Conservation (phyloP, 148 eudicot genomes). For the Hydrangea macrophylla region DNA sequence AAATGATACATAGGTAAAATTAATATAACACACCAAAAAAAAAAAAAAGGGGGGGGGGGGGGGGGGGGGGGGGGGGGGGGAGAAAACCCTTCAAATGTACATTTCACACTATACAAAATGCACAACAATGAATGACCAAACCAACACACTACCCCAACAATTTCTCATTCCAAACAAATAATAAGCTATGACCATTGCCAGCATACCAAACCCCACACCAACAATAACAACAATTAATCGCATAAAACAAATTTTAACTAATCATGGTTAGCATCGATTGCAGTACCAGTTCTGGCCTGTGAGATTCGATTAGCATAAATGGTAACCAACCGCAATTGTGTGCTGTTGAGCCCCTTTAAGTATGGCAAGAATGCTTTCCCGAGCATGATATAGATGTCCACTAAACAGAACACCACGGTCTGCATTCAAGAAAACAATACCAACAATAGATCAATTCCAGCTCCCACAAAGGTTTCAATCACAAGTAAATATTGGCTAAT, state of each 20-base stretch:
- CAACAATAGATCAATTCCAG: neutral
- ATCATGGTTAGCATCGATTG: constrained; percentile 55
- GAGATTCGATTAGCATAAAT: constrained; percentile 95
- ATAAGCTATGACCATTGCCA: constrained; percentile 20
- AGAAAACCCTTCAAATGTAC: constrained; percentile 15
- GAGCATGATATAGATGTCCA: constrained; percentile 91
- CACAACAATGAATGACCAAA: constrained; percentile 32
- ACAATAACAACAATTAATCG: constrained; percentile 10
- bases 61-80: no score
- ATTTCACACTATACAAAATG: constrained; percentile 53
- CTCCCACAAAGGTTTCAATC: neutral
- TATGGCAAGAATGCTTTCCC: constrained; percentile 92
- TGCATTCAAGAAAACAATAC: constrained; percentile 30
- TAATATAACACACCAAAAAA: constrained; percentile 6
- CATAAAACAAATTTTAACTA: constrained; percentile 12
- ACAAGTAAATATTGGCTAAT: neutral
- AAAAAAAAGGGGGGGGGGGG: no score
- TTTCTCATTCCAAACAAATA: neutral
- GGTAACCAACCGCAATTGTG: constrained; percentile 89
- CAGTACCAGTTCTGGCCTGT: constrained; percentile 79
- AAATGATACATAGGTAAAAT: constrained; percentile 14
- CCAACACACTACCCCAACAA: constrained; percentile 10
- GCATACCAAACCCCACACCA: constrained; percentile 13
- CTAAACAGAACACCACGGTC: constrained; percentile 98
- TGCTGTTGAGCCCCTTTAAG: constrained; percentile 90